A percentile compares a stretch with the other conserved stretches of the same genome.
Evolutionary conservation across 768 basidiomycete species (phyloP).

Genomic region (Daedaleopsis sinensis): DNA sequence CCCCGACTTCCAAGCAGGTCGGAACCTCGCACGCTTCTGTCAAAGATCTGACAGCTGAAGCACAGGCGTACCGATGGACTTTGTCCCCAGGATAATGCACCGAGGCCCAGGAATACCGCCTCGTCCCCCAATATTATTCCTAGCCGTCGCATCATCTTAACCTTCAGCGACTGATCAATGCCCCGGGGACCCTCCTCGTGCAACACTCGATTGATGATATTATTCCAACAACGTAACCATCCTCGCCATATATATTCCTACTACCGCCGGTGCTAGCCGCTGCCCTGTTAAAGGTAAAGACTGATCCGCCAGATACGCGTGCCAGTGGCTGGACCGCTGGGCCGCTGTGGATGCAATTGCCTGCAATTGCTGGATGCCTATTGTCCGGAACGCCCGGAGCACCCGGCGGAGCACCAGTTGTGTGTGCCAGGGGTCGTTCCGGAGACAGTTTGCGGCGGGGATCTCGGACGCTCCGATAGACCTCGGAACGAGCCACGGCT

Average conservation of each 20-base stretch:
- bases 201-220: background rate
- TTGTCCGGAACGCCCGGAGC: background rate
- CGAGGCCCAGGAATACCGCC: too few species aligned
- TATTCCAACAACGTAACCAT: background rate
- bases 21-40: too few species aligned
- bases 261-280: too few species aligned
- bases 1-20: too few species aligned
- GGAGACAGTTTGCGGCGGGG: conserved; percentile 15
- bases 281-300: background rate
- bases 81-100: too few species aligned
- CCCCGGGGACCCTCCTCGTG: too few species aligned
- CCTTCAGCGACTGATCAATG: too few species aligned
- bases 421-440: conserved; percentile 10
- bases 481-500: conserved; percentile 10
- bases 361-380: background rate
- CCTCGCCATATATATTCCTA: background rate
- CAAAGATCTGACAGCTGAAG: too few species aligned
- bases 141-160: too few species aligned
- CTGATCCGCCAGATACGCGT: background rate
- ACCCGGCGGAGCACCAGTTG: background rate
- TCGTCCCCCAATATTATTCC: too few species aligned
- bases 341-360: background rate
- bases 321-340: background rate
- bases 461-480: conserved; percentile 16
- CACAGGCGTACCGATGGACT: too few species aligned